phyloP scores from a whole-genome alignment of 495 filamentous ascomycete species.

The Podospora appendiculata region DNA sequence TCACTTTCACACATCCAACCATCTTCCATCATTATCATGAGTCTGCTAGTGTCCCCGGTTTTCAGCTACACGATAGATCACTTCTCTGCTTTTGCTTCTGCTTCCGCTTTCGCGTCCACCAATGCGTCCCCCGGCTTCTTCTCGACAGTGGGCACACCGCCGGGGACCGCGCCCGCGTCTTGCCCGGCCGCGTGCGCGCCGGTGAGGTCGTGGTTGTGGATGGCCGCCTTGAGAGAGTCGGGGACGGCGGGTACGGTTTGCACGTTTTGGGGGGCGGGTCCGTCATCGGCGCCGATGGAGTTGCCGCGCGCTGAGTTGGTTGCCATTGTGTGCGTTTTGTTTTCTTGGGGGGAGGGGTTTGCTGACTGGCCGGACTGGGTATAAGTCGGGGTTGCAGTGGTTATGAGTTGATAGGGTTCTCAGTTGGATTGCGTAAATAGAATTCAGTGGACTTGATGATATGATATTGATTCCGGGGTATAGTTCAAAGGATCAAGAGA shows the following conservation, averaged over 20 bases:
- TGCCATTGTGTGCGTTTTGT: constrained; percentile 14
- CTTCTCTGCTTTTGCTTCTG: too few species aligned
- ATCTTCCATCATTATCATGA: too few species aligned
- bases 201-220: background rate
- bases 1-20: too few species aligned
- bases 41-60: too few species aligned
- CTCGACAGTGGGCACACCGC: background rate
- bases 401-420: too few species aligned
- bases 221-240: constrained; percentile 10
- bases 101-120: too few species aligned
- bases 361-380: background rate
- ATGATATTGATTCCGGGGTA: too few species aligned
- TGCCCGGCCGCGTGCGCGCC: background rate
- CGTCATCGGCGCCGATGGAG: constrained; percentile 16
- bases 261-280: constrained; percentile 3
- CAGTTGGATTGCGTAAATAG: too few species aligned
- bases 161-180: background rate
- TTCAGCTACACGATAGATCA: too few species aligned
- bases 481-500: too few species aligned
- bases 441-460: too few species aligned
- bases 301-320: constrained; percentile 24
- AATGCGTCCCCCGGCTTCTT: background rate
- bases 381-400: background rate
- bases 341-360: background rate
- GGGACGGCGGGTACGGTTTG: constrained; percentile 3